Conservation (phyloP, 805 yeast genomes). For the Saccharomycopsis oosterbeekiorum region DNA sequence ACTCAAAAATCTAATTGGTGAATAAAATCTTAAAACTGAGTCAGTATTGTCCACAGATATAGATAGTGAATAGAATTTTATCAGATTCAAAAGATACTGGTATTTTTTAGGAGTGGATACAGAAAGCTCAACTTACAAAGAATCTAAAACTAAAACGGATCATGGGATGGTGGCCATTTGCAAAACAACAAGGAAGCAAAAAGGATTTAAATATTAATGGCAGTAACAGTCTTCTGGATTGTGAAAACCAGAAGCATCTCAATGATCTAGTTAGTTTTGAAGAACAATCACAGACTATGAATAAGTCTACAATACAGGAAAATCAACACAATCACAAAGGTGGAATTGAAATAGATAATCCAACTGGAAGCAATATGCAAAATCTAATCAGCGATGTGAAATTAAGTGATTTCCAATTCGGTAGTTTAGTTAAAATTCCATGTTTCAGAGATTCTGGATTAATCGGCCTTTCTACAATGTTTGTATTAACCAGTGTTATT, state of each 20-base stretch:
- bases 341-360: conserved; percentile 22
- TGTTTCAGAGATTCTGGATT: conserved; percentile 75
- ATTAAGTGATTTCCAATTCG: conserved; percentile 41
- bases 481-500: conserved; percentile 58
- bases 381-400: conserved; percentile 35
- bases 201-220: neutral
- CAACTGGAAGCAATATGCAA: conserved; percentile 24
- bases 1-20: too few relatives aligned
- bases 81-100: too few relatives aligned
- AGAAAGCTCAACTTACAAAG: neutral
- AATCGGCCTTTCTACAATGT: conserved; percentile 64
- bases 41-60: too few relatives aligned
- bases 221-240: neutral
- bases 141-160: neutral
- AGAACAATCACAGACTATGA: neutral
- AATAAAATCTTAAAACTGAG: too few relatives aligned
- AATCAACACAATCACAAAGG: conserved; percentile 21
- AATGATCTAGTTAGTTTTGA: neutral
- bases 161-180: conserved; percentile 13
- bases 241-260: neutral
- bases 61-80: too few relatives aligned
- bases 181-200: neutral
- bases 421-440: conserved; percentile 49
- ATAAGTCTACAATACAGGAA: neutral
- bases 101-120: neutral